phyloP scores from a whole-genome alignment of 495 filamentous ascomycete species.

The Parathielavia appendiculata region DNA sequence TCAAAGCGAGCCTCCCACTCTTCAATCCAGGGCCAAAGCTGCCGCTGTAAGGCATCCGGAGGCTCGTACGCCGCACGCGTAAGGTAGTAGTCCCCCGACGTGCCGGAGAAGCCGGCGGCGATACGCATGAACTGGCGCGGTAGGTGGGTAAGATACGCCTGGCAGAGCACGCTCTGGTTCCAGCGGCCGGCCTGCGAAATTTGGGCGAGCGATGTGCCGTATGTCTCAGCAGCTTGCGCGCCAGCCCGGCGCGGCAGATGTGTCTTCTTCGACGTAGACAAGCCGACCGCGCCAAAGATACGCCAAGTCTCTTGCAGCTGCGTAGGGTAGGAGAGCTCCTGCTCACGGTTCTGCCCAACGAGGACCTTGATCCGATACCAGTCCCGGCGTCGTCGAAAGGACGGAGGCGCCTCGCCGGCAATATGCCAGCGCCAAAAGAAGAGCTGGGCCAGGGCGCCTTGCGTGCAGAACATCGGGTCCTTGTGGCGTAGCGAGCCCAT shows the following conservation, averaged over 20 bases:
- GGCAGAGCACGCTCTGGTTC: neutral
- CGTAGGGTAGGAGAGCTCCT: neutral
- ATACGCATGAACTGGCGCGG: neutral
- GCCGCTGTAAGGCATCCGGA: neutral
- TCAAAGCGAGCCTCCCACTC: constrained; percentile 4
- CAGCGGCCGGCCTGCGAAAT: neutral
- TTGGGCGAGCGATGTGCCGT: neutral
- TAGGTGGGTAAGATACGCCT: neutral
- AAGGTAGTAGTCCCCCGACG: neutral
- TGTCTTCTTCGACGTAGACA: neutral
- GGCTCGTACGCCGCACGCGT: neutral
- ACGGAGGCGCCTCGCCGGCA: neutral
- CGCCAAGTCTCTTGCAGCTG: neutral
- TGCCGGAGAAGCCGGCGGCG: neutral
- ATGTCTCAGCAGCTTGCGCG: neutral
- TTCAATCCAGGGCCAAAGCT: neutral
- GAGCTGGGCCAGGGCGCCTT: neutral
- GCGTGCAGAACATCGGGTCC: neutral
- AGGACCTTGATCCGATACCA: neutral
- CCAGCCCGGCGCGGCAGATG: neutral
- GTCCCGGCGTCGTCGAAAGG: neutral
- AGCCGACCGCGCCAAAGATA: neutral
- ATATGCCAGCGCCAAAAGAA: neutral
- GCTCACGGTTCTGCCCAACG: neutral
- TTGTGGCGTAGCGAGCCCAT: neutral